phyloP scores from a whole-genome alignment of 2,329 filamentous ascomycete species.

The Fusarium xyrophilum region DNA sequence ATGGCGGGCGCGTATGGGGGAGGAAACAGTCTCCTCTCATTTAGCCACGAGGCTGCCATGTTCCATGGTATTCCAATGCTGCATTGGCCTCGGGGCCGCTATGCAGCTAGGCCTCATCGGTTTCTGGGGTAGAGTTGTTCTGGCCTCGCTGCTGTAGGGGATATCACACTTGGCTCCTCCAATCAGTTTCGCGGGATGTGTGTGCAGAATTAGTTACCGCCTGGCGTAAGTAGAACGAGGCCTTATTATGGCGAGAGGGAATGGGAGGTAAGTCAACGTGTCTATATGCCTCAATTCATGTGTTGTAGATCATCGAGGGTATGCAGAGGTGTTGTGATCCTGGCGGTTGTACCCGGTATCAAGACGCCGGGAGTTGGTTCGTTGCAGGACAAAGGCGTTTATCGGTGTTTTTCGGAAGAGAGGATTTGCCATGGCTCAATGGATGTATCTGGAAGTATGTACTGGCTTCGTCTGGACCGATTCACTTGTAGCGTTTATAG shows the following conservation, averaged over 20 bases:
- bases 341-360: neutral
- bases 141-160: constrained; percentile 13
- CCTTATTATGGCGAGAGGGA: constrained; percentile 6
- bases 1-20: constrained; percentile 14
- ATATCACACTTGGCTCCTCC: constrained; percentile 24
- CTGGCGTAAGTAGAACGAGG: neutral
- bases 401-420: neutral
- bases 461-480: neutral
- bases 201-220: constrained; percentile 2
- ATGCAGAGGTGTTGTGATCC: neutral
- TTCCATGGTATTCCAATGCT: neutral
- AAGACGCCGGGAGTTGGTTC: neutral
- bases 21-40: constrained; percentile 8
- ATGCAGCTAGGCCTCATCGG: constrained; percentile 22
- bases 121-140: constrained; percentile 6
- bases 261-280: neutral
- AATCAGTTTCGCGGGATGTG: constrained; percentile 8
- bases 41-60: constrained; percentile 33
- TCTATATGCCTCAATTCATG: constrained; percentile 15
- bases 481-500: neutral
- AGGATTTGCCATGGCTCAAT: neutral
- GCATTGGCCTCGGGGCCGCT: neutral
- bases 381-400: neutral
- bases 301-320: neutral
- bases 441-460: neutral